Conservation (phyloP, 352 stramenopile species). For the Pythium volutum region DNA sequence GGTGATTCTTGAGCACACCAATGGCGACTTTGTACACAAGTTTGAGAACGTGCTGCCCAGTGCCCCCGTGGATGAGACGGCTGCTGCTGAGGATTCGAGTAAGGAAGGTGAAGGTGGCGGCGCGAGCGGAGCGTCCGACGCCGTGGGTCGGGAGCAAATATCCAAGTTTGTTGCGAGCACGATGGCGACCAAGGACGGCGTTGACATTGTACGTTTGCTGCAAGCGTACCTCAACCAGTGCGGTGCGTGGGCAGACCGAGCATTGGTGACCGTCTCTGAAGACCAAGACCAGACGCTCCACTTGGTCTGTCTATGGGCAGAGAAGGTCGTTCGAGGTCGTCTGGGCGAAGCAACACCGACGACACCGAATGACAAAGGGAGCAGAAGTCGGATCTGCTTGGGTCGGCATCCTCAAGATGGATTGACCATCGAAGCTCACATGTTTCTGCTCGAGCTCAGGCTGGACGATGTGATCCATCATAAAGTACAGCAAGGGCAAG, state of each 20-base stretch:
- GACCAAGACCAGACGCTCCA: conserved; percentile 35
- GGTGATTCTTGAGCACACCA: conserved; percentile 4
- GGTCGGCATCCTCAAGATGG: conserved; percentile 2
- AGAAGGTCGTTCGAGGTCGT: conserved; percentile 43
- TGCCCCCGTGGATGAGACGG: neutral
- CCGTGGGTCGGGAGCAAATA: conserved; percentile 10
- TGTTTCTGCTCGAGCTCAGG: conserved; percentile 63
- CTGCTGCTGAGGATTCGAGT: neutral
- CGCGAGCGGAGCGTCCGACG: neutral
- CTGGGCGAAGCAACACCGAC: neutral
- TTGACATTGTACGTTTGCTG: conserved; percentile 8
- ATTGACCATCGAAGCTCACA: conserved; percentile 33
- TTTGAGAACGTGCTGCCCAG: conserved; percentile 19
- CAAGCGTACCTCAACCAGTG: conserved; percentile 51
- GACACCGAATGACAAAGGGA: neutral
- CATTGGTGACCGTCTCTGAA: conserved; percentile 17
- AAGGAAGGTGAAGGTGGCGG: neutral
- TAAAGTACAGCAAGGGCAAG: conserved; percentile 2
- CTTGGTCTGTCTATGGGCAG: conserved; percentile 48
- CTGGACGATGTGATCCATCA: conserved; percentile 46
- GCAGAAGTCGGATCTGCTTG: neutral
- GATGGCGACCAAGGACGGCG: neutral
- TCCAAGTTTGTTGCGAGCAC: conserved; percentile 1
- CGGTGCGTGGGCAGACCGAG: conserved; percentile 45
- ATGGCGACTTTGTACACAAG: conserved; percentile 6